Evolutionary conservation across 1,139 yeast species (phyloP).

Genomic region (Kurtzmaniella quercitrusa): DNA sequence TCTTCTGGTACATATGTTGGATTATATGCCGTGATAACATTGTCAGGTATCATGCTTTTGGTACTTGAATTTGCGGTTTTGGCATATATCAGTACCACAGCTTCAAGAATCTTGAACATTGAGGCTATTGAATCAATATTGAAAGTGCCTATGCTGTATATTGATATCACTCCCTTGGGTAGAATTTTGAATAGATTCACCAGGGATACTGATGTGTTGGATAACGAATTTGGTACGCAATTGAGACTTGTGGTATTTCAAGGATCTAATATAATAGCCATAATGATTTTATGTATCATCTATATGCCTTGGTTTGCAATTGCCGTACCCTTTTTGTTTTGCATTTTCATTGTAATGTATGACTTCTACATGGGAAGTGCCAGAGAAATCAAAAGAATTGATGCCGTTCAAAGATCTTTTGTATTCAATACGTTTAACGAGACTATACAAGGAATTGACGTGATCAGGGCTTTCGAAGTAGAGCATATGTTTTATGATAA

Average conservation of each 20-base stretch:
- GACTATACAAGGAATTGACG: slow-evolving; percentile 24
- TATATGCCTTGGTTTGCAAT: slow-evolving; percentile 75
- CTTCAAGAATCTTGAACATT: slow-evolving; percentile 22
- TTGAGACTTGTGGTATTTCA: slow-evolving; percentile 49
- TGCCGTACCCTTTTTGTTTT: slow-evolving; percentile 55
- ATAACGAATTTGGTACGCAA: slow-evolving; percentile 67
- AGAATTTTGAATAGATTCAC: slow-evolving; percentile 60
- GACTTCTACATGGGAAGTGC: slow-evolving; percentile 50
- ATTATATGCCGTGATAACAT: slow-evolving; percentile 14
- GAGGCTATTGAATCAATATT: slow-evolving; percentile 38
- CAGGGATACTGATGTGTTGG: slow-evolving; percentile 80
- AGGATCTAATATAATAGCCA: slow-evolving; percentile 55
- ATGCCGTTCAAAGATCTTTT: slow-evolving; percentile 33
- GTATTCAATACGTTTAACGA: slow-evolving; percentile 31
- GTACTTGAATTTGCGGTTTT: slow-evolving; percentile 22
- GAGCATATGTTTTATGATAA: slow-evolving; percentile 16
- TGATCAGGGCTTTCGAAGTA: slow-evolving; percentile 22
- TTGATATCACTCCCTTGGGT: slow-evolving; percentile 62
- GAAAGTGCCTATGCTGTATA: slow-evolving; percentile 54
- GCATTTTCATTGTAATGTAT: slow-evolving; percentile 47
- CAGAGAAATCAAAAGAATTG: slow-evolving; percentile 40
- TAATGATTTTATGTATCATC: slow-evolving; percentile 59
- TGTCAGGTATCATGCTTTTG: slow-evolving; percentile 18
- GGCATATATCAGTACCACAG: slow-evolving; percentile 20
- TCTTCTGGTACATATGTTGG: slow-evolving; percentile 12